Conservation (phyloP, 257 asterid genomes). For the Rauvolfia tetraphylla region DNA sequence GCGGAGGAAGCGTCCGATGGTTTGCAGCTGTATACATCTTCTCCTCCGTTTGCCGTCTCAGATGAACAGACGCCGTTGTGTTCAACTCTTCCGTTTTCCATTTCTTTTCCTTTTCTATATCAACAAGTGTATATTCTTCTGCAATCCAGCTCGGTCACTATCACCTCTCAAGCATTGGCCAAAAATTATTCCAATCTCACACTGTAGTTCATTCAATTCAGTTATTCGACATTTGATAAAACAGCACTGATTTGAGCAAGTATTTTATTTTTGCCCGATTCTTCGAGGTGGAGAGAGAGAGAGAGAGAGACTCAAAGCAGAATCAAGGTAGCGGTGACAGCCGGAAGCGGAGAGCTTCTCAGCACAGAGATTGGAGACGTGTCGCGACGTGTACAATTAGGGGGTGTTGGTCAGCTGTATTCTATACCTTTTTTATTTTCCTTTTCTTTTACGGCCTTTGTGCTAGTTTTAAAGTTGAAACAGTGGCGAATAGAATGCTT, state of each 20-base stretch:
- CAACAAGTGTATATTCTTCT: background rate
- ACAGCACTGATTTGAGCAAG: background rate
- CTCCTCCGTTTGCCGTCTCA: conserved; percentile 59
- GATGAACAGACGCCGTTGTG: conserved; percentile 46
- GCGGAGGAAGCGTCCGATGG: conserved; percentile 60
- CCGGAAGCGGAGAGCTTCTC: background rate
- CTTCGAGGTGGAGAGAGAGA: background rate
- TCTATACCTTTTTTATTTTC: background rate
- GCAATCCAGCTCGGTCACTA: background rate
- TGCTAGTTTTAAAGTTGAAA: background rate
- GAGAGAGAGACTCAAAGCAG: background rate
- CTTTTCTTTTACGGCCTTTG: background rate
- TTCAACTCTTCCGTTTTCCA: conserved; percentile 39
- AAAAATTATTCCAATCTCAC: background rate
- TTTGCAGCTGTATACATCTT: conserved; percentile 62
- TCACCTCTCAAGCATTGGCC: conserved; percentile 7
- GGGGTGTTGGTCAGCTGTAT: background rate
- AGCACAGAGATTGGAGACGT: conserved; percentile 4
- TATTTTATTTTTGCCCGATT: background rate
- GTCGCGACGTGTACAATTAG: conserved; percentile 9
- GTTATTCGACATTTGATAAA: background rate
- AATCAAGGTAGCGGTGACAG: background rate
- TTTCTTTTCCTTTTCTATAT: conserved; percentile 9
- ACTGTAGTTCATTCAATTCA: background rate
- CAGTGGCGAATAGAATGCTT: background rate